Evolutionary conservation across 2,329 filamentous ascomycete genomes (phyloP).

Genomic region (Cryoendolithus antarcticus): DNA sequence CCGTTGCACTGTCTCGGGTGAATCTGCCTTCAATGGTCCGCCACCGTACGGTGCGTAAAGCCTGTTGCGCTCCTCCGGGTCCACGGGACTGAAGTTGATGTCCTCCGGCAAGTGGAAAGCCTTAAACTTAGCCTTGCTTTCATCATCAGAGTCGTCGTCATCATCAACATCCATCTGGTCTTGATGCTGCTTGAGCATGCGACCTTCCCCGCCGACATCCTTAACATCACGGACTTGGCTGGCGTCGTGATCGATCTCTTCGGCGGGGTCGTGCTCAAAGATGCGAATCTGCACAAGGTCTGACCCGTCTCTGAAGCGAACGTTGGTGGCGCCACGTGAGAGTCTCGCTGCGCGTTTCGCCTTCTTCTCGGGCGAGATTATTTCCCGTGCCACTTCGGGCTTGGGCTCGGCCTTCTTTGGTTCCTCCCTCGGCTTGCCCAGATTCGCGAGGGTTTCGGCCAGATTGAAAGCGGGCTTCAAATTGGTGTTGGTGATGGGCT

Average conservation of each 20-base stretch:
- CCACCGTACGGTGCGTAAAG: constrained; percentile 36
- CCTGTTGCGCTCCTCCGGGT: constrained; percentile 27
- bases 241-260: constrained; percentile 54
- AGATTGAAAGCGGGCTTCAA: constrained; percentile 26
- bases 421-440: constrained; percentile 44
- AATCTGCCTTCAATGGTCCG: constrained; percentile 26
- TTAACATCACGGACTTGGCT: constrained; percentile 60
- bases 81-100: constrained; percentile 33
- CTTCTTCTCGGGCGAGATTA: constrained; percentile 57
- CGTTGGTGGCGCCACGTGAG: constrained; percentile 54
- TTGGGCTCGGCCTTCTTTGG: constrained; percentile 28
- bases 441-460: constrained; percentile 26
- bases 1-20: constrained; percentile 31
- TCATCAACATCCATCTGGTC: constrained; percentile 55
- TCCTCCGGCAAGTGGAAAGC: constrained; percentile 31
- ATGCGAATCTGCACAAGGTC: constrained; percentile 54
- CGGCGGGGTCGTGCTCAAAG: constrained; percentile 60
- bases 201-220: constrained; percentile 55
- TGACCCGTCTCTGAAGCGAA: constrained; percentile 57
- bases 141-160: constrained; percentile 45
- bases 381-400: constrained; percentile 15
- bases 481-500: constrained; percentile 9
- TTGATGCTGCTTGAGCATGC: constrained; percentile 47
- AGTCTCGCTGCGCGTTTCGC: constrained; percentile 60
- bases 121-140: constrained; percentile 37